Percentiles rank a stretch among this genome's conserved stretches.
phyloP scores from a whole-genome alignment of 495 filamentous ascomycete genomes.

The Evansstolkia leycettana region DNA sequence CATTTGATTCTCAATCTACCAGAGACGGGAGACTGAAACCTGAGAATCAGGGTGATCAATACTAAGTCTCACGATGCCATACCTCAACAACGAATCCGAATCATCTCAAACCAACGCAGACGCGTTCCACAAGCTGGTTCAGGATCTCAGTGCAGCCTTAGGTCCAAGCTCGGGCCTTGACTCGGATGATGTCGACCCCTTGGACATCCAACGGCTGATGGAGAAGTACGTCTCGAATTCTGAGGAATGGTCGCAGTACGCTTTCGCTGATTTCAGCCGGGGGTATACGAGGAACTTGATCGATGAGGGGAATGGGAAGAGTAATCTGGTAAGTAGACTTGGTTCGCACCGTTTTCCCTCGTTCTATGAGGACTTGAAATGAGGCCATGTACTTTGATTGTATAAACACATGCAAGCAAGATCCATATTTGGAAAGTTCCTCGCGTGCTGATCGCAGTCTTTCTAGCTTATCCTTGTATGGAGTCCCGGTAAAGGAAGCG shows the following conservation, averaged over 20 bases:
- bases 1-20: constrained; percentile 7
- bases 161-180: constrained; percentile 70
- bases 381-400: neutral
- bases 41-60: too few relatives aligned
- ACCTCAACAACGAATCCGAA: constrained; percentile 10
- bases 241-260: constrained; percentile 61
- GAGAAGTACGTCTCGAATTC: constrained; percentile 51
- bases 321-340: constrained; percentile 56
- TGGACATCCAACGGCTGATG: constrained; percentile 58
- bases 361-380: too few relatives aligned
- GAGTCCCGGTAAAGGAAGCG: constrained; percentile 74
- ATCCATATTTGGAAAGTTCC: neutral
- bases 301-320: constrained; percentile 82
- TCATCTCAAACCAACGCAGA: constrained; percentile 11
- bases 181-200: constrained; percentile 64
- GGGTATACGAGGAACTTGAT: constrained; percentile 82
- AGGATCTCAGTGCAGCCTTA: constrained; percentile 55
- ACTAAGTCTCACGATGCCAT: constrained; percentile 25
- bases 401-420: neutral
- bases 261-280: constrained; percentile 48
- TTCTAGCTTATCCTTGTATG: constrained; percentile 76
- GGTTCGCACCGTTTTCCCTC: neutral
- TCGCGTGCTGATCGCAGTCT: neutral
- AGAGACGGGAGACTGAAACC: too few relatives aligned
- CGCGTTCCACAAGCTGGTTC: constrained; percentile 60